A percentile compares a stretch with the other conserved stretches of the same genome.
These are phyloP conservation scores for Ogataea paradorogensis DNA, from an alignment of 805 yeast species.

Conservation along the genomic window DNA sequence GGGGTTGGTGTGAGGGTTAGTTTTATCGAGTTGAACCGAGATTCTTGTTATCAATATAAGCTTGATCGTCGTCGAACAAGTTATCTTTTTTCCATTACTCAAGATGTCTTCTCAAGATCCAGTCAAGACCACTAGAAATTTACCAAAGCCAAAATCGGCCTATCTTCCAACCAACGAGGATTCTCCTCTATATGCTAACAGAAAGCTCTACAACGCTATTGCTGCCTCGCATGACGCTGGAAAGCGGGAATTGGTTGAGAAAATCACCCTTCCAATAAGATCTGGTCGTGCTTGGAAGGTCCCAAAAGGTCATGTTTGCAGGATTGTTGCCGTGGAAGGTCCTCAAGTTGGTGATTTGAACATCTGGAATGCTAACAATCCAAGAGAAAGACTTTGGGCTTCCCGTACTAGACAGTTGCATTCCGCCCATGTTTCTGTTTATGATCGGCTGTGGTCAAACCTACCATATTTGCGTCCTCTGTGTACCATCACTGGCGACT, in stretches of 20 bases:
- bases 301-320: constrained; percentile 57
- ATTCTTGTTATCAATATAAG: too few relatives aligned
- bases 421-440: constrained; percentile 58
- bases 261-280: constrained; percentile 48
- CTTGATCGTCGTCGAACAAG: too few relatives aligned
- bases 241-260: constrained; percentile 41
- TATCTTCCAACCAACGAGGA: constrained; percentile 52
- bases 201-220: constrained; percentile 43
- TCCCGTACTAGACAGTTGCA: constrained; percentile 66
- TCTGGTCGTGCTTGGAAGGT: constrained; percentile 61
- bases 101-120: constrained; percentile 16
- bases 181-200: constrained; percentile 50
- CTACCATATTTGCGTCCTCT: constrained; percentile 64
- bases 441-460: constrained; percentile 63
- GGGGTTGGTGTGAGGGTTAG: too few relatives aligned
- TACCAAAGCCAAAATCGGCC: constrained; percentile 49
- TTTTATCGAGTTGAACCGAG: too few relatives aligned
- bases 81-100: too few relatives aligned
- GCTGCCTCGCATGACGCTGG: constrained; percentile 36
- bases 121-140: constrained; percentile 21
- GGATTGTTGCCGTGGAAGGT: constrained; percentile 63
- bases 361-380: constrained; percentile 60
- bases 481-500: constrained; percentile 61
- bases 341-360: constrained; percentile 72
- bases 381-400: constrained; percentile 67